A percentile compares a stretch with the other conserved stretches of the same genome.
Conservation (phyloP, 2,329 filamentous ascomycete species). For the Dothistroma septosporum region DNA sequence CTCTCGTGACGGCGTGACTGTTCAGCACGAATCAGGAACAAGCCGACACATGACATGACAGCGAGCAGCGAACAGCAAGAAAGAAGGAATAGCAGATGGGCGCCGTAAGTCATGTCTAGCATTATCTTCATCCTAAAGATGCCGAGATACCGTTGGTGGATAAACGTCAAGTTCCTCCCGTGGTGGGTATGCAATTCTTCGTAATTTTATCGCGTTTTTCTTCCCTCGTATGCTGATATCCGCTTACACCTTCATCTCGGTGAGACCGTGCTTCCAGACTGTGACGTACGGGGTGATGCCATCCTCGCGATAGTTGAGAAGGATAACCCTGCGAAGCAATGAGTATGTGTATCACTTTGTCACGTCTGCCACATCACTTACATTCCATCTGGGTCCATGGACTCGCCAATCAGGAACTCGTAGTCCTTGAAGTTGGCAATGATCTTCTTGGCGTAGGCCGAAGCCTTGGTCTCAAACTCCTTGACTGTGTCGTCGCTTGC, state of each 20-base stretch:
- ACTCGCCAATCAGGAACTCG: conserved; percentile 89
- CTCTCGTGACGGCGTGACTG: too few relatives aligned
- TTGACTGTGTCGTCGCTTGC: conserved; percentile 64
- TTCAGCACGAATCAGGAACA: neutral
- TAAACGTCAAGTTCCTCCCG: conserved; percentile 4
- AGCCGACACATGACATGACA: neutral
- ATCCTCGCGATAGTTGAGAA: conserved; percentile 97
- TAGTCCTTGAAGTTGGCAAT: conserved; percentile 88
- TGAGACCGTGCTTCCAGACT: conserved; percentile 92
- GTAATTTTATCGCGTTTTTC: conserved; percentile 9
- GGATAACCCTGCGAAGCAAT: conserved; percentile 61
- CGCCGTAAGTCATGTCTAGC: conserved; percentile 20
- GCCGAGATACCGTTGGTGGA: neutral
- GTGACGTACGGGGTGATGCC: conserved; percentile 84
- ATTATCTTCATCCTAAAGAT: conserved; percentile 10
- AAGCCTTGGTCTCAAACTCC: conserved; percentile 74
- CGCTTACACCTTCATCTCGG: conserved; percentile 81
- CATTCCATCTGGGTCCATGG: conserved; percentile 92
- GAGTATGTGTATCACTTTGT: neutral
- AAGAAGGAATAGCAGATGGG: neutral
- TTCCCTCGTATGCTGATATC: neutral
- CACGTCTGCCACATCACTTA: conserved; percentile 48
- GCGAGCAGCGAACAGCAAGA: neutral
- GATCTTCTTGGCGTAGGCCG: conserved; percentile 75
- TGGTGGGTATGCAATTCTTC: conserved; percentile 9